Percentiles rank a stretch among this genome's conserved stretches.
Conservation (phyloP, 306 rosid species). For the Acacia crassicarpa region DNA sequence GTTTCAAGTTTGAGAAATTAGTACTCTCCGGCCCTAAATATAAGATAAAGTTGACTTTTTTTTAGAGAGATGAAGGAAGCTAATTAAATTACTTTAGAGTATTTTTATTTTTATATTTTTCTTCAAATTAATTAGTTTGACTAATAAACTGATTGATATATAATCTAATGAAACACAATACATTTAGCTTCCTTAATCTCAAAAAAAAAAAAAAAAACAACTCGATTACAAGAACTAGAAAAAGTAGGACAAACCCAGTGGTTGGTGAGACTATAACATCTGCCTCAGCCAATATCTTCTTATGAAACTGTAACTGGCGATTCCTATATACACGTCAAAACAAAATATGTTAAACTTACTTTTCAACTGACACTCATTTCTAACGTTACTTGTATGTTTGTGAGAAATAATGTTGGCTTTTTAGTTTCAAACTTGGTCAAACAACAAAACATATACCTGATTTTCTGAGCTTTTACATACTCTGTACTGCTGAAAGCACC, state of each 20-base stretch:
- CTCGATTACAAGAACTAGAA: not conserved
- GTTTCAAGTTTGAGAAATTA: conserved; percentile 9
- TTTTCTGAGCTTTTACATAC: conserved; percentile 84
- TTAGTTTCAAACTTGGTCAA: conserved; percentile 8
- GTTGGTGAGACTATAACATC: conserved; percentile 95
- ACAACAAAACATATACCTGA: conserved; percentile 47
- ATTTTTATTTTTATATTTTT: too few species aligned
- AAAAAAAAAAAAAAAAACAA: too few species aligned
- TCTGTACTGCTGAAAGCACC: conserved; percentile 79
- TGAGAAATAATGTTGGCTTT: not conserved
- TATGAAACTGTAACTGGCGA: conserved; percentile 82
- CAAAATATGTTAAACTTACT: not conserved
- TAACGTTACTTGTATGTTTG: not conserved
- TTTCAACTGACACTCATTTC: not conserved
- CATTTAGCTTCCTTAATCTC: too few species aligned
- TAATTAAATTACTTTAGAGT: too few species aligned
- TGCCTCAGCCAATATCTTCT: conserved; percentile 64
- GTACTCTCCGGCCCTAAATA: too few species aligned
- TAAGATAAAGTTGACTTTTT: too few species aligned
- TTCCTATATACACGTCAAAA: conserved; percentile 61
- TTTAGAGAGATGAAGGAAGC: too few species aligned
- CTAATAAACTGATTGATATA: too few species aligned
- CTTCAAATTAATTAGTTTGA: too few species aligned
- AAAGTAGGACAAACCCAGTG: conserved; percentile 54
- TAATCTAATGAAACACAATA: too few species aligned